Base-by-base conservation (phyloP, 139 green algal species). In the Asterochloris erici region DNA sequence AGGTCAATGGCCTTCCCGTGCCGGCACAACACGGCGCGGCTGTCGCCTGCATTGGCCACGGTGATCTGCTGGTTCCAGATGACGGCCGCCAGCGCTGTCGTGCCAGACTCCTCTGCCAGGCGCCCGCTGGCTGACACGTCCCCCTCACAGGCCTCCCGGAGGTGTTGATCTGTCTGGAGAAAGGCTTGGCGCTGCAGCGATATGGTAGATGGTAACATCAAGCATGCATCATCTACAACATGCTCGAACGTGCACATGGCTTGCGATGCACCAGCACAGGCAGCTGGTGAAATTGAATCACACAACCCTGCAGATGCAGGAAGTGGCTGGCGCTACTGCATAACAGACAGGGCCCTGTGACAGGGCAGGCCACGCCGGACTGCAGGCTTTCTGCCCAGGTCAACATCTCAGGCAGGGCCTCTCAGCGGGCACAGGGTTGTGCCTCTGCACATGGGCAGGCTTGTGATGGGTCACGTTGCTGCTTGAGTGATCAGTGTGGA, bases 31-130 rank as follows among this genome's bases (percentile, higher is more conserved):
- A 96, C 93, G 12, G 90, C 90, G 14, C 93, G 85, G 77, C 85
- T 91, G 85, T 96, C 93, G n/a, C 93, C 93, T 19, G 94, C 90
- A 73, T 96, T 94, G 11, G 93, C 93, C 26, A 95, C 86, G 12
- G 93, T 38, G 63, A 88, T 61, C 63, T 73, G 73, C 12, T 64
- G 27, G 13, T 82, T 82, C 81, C 63, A 83, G 10, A 88, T 63
- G 17, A 86, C 54, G 6, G 77, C 81, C 29, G 77, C 78, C 29
- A 85, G 73, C 14, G 84, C 84, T 26, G 84, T 88, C 9, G 84
- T 77, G 29, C 81, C 81, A n/a, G 62, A 71, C n/a, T 24, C 68
- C 24, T 71, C 74, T 24, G 63, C 47, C 27, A 54, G 63, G 17
- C 21, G 54, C 21, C 27, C 24, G 62, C 63, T 76, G 60, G 68